A percentile compares a stretch with the other conserved stretches of the same genome.
Evolutionary conservation across 2,329 filamentous ascomycete genomes (phyloP).

Genomic region (Colletotrichum liriopes): DNA sequence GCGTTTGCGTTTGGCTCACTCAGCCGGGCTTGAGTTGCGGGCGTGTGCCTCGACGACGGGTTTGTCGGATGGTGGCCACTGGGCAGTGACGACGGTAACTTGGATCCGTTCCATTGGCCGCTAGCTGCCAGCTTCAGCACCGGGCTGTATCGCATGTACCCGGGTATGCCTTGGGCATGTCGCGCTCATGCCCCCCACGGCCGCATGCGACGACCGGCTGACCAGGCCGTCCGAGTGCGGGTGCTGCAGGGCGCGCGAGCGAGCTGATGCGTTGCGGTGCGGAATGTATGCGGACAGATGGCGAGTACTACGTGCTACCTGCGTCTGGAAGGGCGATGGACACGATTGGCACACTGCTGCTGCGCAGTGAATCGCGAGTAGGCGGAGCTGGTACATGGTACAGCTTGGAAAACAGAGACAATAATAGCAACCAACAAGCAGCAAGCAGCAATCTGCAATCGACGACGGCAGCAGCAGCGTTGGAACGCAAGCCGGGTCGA

Average conservation of each 20-base stretch:
- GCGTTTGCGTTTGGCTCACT: conserved; percentile 10
- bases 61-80: background rate
- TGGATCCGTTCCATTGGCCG: background rate
- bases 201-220: conserved; percentile 38
- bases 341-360: too few relatives aligned
- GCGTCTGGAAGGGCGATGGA: background rate
- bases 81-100: background rate
- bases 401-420: background rate
- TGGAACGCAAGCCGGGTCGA: conserved; percentile 24
- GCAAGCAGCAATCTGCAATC: too few relatives aligned
- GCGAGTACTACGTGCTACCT: background rate
- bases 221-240: conserved; percentile 38
- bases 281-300: background rate
- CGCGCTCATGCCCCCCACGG: conserved; percentile 32
- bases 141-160: background rate
- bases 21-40: conserved; percentile 11
- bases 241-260: conserved; percentile 13
- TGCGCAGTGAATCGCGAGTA: background rate
- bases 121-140: background rate
- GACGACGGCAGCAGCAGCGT: conserved; percentile 1
- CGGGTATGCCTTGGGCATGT: conserved; percentile 14
- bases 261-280: conserved; percentile 4
- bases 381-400: background rate
- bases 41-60: background rate
- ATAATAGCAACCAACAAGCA: conserved; percentile 3